Conservation (phyloP, 2,329 filamentous ascomycete species). For the Aureobasidium sp. region DNA sequence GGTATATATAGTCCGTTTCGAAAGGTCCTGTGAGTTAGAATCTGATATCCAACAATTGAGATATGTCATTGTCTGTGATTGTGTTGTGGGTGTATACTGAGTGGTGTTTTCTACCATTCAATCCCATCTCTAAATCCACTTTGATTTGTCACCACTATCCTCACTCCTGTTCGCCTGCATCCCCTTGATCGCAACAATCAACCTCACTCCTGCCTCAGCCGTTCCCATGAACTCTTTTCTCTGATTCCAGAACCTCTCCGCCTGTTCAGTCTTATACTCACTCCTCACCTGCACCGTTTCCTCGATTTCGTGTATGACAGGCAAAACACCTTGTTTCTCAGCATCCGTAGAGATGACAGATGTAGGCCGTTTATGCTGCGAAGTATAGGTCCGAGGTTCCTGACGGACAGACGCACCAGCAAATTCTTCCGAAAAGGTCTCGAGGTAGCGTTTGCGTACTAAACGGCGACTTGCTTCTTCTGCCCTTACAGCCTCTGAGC, state of each 20-base stretch:
- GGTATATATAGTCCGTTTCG: no score
- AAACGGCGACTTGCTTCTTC: background rate
- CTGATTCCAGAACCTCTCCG: background rate
- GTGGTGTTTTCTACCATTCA: no score
- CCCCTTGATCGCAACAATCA: constrained; percentile 1
- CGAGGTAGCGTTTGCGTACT: constrained; percentile 1
- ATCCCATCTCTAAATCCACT: background rate
- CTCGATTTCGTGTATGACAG: background rate
- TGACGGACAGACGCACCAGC: background rate
- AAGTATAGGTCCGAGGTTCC: background rate
- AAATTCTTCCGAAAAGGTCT: background rate
- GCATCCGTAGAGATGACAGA: background rate
- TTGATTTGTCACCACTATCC: background rate
- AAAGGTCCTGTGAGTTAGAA: no score
- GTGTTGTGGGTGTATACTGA: no score
- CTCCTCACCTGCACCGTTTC: background rate
- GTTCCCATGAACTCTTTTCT: background rate
- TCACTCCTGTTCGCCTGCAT: background rate
- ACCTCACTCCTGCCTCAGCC: background rate
- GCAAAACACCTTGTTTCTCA: background rate
- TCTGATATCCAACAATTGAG: no score
- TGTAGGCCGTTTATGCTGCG: background rate
- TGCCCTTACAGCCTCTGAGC: background rate
- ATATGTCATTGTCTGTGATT: no score
- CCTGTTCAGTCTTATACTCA: background rate